These are phyloP conservation scores for Pterula multifida DNA, from an alignment of 1,284 basidiomycete species.

Conservation along the genomic window DNA sequence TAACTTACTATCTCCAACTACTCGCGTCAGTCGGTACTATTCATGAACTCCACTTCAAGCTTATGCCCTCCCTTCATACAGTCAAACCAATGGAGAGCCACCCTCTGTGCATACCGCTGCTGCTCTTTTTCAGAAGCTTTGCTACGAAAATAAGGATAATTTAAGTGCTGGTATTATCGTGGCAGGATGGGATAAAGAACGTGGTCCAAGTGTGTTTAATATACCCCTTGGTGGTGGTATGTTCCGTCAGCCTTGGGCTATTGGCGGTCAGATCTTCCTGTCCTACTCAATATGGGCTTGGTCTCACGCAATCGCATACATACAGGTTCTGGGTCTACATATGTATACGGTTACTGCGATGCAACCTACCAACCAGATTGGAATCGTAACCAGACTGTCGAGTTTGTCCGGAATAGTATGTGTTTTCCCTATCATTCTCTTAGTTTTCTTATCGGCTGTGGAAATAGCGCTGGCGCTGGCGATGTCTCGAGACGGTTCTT, in stretches of 20 bases:
- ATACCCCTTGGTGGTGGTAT: conserved; percentile 89
- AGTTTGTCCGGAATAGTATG: conserved; percentile 95
- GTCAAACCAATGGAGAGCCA: conserved; percentile 54
- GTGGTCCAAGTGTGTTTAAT: conserved; percentile 93
- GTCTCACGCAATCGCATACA: conserved; percentile 5
- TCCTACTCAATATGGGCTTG: not conserved
- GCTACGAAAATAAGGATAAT: conserved; percentile 90
- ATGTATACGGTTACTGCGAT: conserved; percentile 98
- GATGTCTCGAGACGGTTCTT: conserved; percentile 97
- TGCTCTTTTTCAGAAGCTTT: conserved; percentile 78
- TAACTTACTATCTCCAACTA: conserved; percentile 82
- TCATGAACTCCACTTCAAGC: not conserved
- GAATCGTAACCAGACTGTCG: conserved; percentile 81
- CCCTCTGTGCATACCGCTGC: conserved; percentile 82
- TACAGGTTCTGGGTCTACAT: conserved; percentile 91
- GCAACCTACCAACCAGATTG: conserved; percentile 95
- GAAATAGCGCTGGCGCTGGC: conserved; percentile 79
- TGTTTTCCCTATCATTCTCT: conserved; percentile 13
- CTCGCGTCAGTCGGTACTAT: conserved; percentile 38
- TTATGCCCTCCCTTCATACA: conserved; percentile 17
- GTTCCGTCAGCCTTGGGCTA: conserved; percentile 94
- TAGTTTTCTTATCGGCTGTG: conserved; percentile 4
- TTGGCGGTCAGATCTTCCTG: conserved; percentile 56
- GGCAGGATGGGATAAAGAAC: conserved; percentile 92
- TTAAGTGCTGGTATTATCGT: conserved; percentile 95